Base-by-base conservation (phyloP, 225 moss, liverwort and hornwort genomes). In the Rhytidiadelphus loreus region DNA sequence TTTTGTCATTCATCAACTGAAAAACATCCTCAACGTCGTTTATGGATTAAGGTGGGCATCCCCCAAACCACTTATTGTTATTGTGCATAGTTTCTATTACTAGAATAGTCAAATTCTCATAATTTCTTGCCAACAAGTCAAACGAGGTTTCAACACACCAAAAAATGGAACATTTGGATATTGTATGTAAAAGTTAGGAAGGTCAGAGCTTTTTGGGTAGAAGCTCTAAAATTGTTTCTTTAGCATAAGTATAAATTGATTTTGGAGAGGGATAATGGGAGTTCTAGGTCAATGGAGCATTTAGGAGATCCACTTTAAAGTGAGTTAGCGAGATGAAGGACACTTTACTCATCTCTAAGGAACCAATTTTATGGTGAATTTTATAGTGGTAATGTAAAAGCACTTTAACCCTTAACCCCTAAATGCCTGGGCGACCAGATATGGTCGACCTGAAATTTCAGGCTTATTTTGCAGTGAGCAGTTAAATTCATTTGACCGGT, bases 191-290 rank as follows among this genome's bases (percentile, higher is more conserved):
- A 74, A 74, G 9, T 48, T 74, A 74, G 0, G 2, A 30, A 46
- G 11, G 12, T 48, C 7, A 48, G 32, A 30, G 7, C 3, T 43
- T 43, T 70, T 70, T 41, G 15, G 3, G 25, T 70, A 3, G 8
- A 41, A 3, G 25, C 41, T 43, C 0, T 9, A 2, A 73, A 30
- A 30, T 30, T 0, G 1, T 44, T 33, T 50, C 21, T 52, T 50
- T 3, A 0, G 20, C 20, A 20, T 20, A 8, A 1, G 0, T 33
- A 33, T 0, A 33, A 50, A 13, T 13, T 74, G 2, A 50, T 75
- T 32, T 75, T 32, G 12, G 2, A 32, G 3, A 30, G 30, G 25
- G 2, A 30, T 32, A 32, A 33, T 48, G 32, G 32, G 2, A 0
- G 0, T 48, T 50, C 32, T 19, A 17, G 6, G 1, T 12, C 12